Evolutionary conservation across 768 basidiomycete species (phyloP).

Genomic region (Serendipita indica): DNA sequence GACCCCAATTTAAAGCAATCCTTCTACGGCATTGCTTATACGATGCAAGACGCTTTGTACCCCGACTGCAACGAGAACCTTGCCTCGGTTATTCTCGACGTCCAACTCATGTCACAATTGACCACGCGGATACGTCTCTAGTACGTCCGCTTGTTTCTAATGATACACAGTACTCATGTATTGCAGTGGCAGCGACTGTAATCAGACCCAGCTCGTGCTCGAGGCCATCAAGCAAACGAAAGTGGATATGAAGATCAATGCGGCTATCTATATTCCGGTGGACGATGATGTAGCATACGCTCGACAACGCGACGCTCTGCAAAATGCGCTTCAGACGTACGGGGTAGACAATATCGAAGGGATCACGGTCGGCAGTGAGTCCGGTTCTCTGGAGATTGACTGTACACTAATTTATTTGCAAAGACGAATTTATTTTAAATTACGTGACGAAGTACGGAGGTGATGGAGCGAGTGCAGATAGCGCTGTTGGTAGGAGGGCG

Average conservation of each 20-base stretch:
- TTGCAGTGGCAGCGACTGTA: constrained; percentile 19
- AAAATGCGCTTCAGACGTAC: constrained; percentile 56
- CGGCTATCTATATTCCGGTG: constrained; percentile 48
- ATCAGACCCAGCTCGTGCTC: constrained; percentile 33
- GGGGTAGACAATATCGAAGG: constrained; percentile 65
- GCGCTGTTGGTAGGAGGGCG: constrained; percentile 27
- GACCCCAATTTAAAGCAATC: constrained; percentile 51
- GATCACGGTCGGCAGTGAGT: constrained; percentile 82
- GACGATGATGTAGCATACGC: constrained; percentile 40
- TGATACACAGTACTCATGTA: too few species aligned
- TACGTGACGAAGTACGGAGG: constrained; percentile 22
- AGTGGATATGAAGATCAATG: constrained; percentile 66
- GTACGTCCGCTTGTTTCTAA: too few species aligned
- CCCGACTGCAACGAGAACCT: constrained; percentile 35
- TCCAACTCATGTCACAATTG: background rate
- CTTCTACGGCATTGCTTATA: constrained; percentile 83
- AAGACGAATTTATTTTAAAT: constrained; percentile 82
- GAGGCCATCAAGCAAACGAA: constrained; percentile 85
- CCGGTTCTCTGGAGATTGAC: too few species aligned
- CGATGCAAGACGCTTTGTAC: constrained; percentile 55
- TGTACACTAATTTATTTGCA: too few species aligned
- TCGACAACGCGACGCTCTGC: constrained; percentile 55
- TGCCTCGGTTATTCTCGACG: background rate
- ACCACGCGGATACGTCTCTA: background rate
- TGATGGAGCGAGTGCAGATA: background rate